phyloP scores from a whole-genome alignment of 1,284 basidiomycete species.

The Pseudozyma flocculosa region DNA sequence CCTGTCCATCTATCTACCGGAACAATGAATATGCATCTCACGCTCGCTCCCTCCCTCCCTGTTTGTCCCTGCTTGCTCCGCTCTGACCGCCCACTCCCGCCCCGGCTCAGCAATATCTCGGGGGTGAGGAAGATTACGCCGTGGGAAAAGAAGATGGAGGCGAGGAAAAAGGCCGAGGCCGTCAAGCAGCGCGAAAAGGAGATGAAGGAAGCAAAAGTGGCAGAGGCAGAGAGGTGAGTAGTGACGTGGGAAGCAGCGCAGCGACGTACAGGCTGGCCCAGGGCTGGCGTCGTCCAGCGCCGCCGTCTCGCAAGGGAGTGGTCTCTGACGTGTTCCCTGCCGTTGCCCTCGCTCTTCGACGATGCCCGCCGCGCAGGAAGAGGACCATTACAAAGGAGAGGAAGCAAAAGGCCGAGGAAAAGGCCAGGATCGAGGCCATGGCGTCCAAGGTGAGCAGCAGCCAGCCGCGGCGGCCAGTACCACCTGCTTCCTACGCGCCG shows the following conservation, averaged over 20 bases:
- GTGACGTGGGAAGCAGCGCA: neutral
- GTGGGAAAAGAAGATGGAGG: conserved; percentile 40
- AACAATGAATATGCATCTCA: too few species aligned
- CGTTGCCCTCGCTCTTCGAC: too few species aligned
- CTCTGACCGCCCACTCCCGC: too few species aligned
- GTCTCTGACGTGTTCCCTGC: too few species aligned
- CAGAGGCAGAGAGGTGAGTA: conserved; percentile 21
- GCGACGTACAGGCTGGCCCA: too few species aligned
- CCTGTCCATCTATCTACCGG: too few species aligned
- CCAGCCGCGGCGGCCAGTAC: neutral
- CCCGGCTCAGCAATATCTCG: conserved; percentile 14
- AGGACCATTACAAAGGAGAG: conserved; percentile 30
- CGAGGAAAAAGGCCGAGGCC: conserved; percentile 33
- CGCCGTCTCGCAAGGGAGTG: too few species aligned
- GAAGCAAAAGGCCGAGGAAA: conserved; percentile 42
- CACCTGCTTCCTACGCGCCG: too few species aligned
- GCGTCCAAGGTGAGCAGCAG: conserved; percentile 29
- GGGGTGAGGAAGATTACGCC: conserved; percentile 37
- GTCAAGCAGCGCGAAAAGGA: conserved; percentile 41
- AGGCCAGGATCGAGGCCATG: conserved; percentile 41
- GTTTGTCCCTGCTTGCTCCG: too few species aligned
- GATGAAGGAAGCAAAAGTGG: conserved; percentile 38
- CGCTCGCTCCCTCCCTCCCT: too few species aligned
- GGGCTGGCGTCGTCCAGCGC: too few species aligned
- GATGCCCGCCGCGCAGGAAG: too few species aligned